Base-by-base conservation (phyloP, 129 eudicot genomes). In the Lactuca saligna region DNA sequence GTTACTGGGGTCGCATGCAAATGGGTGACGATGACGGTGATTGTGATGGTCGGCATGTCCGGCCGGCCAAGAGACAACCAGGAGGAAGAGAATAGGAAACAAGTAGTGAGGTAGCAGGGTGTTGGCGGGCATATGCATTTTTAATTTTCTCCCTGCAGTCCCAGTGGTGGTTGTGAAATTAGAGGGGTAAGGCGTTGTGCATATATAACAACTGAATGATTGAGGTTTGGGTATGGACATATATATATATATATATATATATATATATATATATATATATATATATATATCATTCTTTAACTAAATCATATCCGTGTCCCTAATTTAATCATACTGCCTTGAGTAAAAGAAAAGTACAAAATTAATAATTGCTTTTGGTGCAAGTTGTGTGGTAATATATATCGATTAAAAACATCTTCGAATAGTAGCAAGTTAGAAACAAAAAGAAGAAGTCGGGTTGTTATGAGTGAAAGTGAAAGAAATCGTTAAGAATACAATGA, bases 1-100 rank as follows among this genome's bases (percentile, higher is more conserved):
- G 17, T 84, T 71, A 20, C 8, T 35, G 5, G 85, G 88, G 63
- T 83, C 83, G 49, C 96, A 88, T 0, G 96, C 96, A 48, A 88
- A 83, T 7, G 89, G 75, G 15, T 63, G 66, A 4, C 84, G 78
- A 0, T 25, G 48, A 7, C 3, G 48, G 12, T 42, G 48, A 7
- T 8, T 13, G 12, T 42, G 49, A 8, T 9, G 49, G 13, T 42
- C 13, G 38, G 80, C 82, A 75, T 65, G 55, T 50, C 35, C 73
- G 10, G 61, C 49, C 2, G 62, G 67, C 41, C 16, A 69, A 44
- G 71, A 54, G 5, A 72, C 54, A 41, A 13, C 67, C 54, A 59
- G 16, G 17, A 77, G 2, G 32, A 72, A 16, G 13, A 82, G 11
- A 4, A 81, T 16, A 9, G 53, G n/a, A 46, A 20, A 13, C 12